phyloP scores from a whole-genome alignment of 257 asterid genomes.

The Nicotiana tabacum region DNA sequence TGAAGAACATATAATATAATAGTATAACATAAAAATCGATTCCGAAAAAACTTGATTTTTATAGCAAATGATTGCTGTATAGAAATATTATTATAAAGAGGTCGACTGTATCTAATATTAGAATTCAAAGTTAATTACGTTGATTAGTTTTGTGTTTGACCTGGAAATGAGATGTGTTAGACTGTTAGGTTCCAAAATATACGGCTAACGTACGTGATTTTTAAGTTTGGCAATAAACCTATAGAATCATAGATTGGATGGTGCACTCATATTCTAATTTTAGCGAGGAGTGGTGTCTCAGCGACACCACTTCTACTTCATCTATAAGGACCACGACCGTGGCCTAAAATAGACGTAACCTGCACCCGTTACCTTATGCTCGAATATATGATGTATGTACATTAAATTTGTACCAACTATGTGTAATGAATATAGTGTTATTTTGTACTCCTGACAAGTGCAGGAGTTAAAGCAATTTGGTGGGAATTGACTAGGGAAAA shows the following conservation, averaged over 20 bases:
- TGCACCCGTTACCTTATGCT: background rate
- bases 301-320: background rate
- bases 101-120: background rate
- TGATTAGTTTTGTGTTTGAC: background rate
- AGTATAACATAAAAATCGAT: too few species aligned
- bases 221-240: background rate
- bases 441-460: background rate
- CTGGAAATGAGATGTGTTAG: background rate
- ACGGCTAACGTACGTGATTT: background rate
- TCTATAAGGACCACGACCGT: background rate
- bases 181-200: background rate
- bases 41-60: too few species aligned
- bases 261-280: background rate
- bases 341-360: too few species aligned
- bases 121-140: background rate
- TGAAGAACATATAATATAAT: too few species aligned
- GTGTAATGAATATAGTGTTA: background rate
- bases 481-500: background rate
- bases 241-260: background rate
- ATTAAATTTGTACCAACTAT: too few species aligned
- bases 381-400: too few species aligned
- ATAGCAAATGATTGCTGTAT: too few species aligned
- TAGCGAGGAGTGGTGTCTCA: background rate
- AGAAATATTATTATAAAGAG: too few species aligned
- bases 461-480: background rate